A percentile compares a stretch with the other conserved stretches of the same genome.
Evolutionary conservation across 2,329 filamentous ascomycete species (phyloP).

Genomic region (Diaporthe vaccinii): DNA sequence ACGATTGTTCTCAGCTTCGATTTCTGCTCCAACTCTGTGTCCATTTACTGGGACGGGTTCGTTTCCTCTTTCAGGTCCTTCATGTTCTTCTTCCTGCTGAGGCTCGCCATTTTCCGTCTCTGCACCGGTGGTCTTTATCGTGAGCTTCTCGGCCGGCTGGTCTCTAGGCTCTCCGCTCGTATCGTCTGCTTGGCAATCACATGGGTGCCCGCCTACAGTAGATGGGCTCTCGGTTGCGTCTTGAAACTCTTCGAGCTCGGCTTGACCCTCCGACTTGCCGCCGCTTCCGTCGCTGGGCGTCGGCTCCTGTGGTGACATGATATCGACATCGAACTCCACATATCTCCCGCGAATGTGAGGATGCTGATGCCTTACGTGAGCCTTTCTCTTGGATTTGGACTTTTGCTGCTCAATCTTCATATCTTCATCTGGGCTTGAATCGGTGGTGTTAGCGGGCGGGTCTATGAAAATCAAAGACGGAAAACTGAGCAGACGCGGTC

Average conservation of each 20-base stretch:
- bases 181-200: background rate
- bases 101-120: background rate
- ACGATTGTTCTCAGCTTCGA: too few species aligned
- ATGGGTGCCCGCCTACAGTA: background rate
- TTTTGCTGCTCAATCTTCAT: constrained; percentile 49
- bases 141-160: background rate
- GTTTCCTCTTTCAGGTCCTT: background rate
- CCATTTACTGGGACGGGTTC: background rate
- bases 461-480: background rate
- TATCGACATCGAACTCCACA: constrained; percentile 48
- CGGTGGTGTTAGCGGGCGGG: background rate
- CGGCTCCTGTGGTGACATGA: constrained; percentile 41
- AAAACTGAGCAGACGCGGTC: background rate
- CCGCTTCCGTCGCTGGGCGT: background rate
- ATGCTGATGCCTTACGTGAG: background rate
- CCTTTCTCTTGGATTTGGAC: constrained; percentile 47
- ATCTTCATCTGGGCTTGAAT: constrained; percentile 58
- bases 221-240: constrained; percentile 1
- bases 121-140: too few species aligned
- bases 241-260: constrained; percentile 6
- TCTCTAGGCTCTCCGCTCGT: background rate
- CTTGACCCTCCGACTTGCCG: background rate
- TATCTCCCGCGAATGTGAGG: background rate
- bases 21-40: background rate
- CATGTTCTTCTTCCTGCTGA: background rate